A percentile compares a stretch with the other conserved stretches of the same genome.
These are phyloP conservation scores for Cyanidium caldarium DNA, from an alignment of 23 red algal genomes.

Conservation along the genomic window DNA sequence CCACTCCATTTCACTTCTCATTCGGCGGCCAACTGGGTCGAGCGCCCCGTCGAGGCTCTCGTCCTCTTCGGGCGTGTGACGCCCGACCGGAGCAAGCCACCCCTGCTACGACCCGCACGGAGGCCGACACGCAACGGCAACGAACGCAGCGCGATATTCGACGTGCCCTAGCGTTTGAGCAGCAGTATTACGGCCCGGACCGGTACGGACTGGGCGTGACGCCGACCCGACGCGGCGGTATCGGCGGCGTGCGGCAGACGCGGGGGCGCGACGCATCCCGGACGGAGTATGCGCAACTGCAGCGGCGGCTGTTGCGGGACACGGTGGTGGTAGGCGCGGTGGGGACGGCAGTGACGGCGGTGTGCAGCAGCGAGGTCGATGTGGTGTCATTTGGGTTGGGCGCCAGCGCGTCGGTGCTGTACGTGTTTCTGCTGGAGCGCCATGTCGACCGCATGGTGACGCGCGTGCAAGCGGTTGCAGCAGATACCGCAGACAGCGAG, in stretches of 20 bases:
- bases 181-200: neutral
- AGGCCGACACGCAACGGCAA: no score
- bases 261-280: conserved; percentile 4
- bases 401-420: conserved; percentile 16
- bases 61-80: no score
- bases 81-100: no score
- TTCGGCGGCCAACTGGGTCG: no score
- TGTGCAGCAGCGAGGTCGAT: conserved; percentile 3
- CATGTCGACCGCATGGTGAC: conserved; percentile 37
- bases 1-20: no score
- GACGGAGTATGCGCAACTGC: conserved; percentile 15
- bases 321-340: conserved; percentile 37
- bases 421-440: conserved; percentile 35
- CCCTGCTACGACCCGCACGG: no score
- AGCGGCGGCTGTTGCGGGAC: conserved; percentile 31
- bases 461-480: neutral
- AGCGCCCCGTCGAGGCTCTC: no score
- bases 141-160: no score
- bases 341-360: conserved; percentile 12
- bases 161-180: neutral
- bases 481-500: neutral
- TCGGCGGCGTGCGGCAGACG: neutral
- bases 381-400: conserved; percentile 36
- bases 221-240: neutral
- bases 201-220: neutral